A percentile compares a stretch with the other conserved stretches of the same genome.
Evolutionary conservation across 2,329 filamentous ascomycete species (phyloP).

Genomic region (Paracorniculantispora psalliotae): DNA sequence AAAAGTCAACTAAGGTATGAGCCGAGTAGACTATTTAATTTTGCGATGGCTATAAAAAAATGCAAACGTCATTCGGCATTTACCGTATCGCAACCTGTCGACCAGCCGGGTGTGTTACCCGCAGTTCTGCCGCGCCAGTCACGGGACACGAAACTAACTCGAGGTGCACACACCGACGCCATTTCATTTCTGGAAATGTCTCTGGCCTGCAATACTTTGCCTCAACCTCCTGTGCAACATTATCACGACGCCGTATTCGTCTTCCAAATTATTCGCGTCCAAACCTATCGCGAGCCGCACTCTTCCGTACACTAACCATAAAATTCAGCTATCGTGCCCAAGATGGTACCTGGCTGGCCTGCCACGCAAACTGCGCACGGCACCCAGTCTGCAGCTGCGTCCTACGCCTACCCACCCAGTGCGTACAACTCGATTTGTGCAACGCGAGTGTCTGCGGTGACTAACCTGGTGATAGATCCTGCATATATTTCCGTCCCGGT

Average conservation of each 20-base stretch:
- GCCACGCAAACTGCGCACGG: slow-evolving; percentile 36
- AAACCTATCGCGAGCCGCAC: background rate
- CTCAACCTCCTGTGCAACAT: background rate
- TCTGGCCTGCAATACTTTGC: background rate
- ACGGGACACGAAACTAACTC: slow-evolving; percentile 9
- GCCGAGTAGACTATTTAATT: too few species aligned
- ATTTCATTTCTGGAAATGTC: background rate
- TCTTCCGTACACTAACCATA: slow-evolving; percentile 15
- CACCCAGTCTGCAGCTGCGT: slow-evolving; percentile 30
- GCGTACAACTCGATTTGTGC: slow-evolving; percentile 20
- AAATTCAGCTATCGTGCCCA: slow-evolving; percentile 13
- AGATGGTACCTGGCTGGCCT: slow-evolving; percentile 35
- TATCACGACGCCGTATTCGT: background rate
- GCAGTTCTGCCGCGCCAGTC: slow-evolving; percentile 7
- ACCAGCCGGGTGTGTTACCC: background rate
- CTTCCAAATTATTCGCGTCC: background rate
- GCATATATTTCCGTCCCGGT: slow-evolving; percentile 59
- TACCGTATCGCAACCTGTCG: background rate
- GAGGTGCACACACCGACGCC: background rate
- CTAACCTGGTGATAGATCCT: slow-evolving; percentile 36
- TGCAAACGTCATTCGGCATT: background rate
- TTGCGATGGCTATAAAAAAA: too few species aligned
- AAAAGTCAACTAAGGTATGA: background rate
- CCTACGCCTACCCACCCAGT: slow-evolving; percentile 37
- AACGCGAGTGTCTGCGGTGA: background rate